A percentile compares a stretch with the other conserved stretches of the same genome.
Evolutionary conservation across 352 stramenopile species (phyloP).

Genomic region (Achlya hypogyna): DNA sequence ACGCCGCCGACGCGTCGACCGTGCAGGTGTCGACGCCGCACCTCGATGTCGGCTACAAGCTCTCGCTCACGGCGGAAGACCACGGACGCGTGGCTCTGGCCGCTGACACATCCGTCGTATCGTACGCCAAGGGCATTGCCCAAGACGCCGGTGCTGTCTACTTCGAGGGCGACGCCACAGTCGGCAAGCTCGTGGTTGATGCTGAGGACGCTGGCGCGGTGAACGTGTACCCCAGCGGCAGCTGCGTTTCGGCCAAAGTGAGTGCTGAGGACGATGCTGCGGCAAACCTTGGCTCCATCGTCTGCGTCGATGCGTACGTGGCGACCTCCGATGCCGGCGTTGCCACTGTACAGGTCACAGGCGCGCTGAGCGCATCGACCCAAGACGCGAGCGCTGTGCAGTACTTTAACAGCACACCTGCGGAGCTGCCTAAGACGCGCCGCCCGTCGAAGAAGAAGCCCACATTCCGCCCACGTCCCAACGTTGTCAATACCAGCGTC

Average conservation of each 20-base stretch:
- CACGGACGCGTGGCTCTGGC: neutral
- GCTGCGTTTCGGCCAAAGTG: neutral
- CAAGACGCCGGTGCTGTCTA: conserved; percentile 2
- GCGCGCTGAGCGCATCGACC: neutral
- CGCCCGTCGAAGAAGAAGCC: neutral
- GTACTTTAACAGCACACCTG: conserved; percentile 16
- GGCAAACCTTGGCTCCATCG: conserved; percentile 6
- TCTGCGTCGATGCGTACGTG: neutral
- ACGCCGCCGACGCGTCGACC: neutral
- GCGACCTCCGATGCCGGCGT: neutral
- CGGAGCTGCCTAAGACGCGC: conserved; percentile 6
- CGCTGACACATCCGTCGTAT: neutral
- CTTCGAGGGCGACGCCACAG: neutral
- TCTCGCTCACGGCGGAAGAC: neutral
- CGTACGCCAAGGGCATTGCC: neutral
- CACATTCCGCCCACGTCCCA: neutral
- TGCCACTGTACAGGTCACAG: conserved; percentile 6
- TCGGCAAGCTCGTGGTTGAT: neutral
- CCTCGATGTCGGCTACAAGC: neutral
- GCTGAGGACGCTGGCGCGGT: neutral
- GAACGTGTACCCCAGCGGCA: conserved; percentile 10
- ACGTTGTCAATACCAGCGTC: neutral
- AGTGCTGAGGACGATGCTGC: neutral
- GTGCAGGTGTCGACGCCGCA: neutral
- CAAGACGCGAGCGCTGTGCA: neutral